Conservation (phyloP, 768 basidiomycete species). For the Lepiota venenata region DNA sequence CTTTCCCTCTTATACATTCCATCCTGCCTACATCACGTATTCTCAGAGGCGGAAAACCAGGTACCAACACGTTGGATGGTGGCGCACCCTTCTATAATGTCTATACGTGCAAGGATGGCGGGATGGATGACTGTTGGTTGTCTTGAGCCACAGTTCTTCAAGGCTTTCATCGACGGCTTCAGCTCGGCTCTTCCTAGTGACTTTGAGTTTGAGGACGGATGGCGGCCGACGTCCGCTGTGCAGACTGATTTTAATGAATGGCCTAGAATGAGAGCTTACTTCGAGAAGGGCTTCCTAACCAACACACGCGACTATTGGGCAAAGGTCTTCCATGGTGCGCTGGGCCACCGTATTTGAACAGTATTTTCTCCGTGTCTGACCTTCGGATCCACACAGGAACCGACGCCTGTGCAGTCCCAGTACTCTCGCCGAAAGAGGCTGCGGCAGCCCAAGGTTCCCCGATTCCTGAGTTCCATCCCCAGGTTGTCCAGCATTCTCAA, state of each 20-base stretch:
- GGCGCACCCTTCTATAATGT: constrained; percentile 77
- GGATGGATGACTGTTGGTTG: constrained; percentile 78
- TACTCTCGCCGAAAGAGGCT: constrained; percentile 63
- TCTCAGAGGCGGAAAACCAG: constrained; percentile 39
- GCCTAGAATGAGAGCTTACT: constrained; percentile 52
- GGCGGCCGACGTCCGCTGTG: constrained; percentile 48
- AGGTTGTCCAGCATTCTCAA: constrained; percentile 21
- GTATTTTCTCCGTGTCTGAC: neutral
- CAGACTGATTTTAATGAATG: constrained; percentile 50
- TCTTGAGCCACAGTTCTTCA: constrained; percentile 71
- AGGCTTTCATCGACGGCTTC: constrained; percentile 55
- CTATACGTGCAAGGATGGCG: constrained; percentile 69
- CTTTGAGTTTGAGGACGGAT: constrained; percentile 43
- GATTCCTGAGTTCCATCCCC: constrained; percentile 54
- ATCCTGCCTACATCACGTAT: constrained; percentile 29
- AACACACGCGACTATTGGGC: constrained; percentile 70
- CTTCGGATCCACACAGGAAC: constrained; percentile 40
- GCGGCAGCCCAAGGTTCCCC: constrained; percentile 33
- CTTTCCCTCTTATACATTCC: constrained; percentile 60
- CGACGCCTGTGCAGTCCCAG: constrained; percentile 71
- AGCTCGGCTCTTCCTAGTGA: constrained; percentile 41
- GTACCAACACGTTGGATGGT: constrained; percentile 65
- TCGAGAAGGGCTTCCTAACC: constrained; percentile 60
- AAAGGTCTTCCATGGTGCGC: constrained; percentile 58
- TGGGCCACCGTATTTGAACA: neutral